Evolutionary conservation across 371 early-diverging fungal genomes (phyloP).

Genomic region (Zancudomyces culisetae): DNA sequence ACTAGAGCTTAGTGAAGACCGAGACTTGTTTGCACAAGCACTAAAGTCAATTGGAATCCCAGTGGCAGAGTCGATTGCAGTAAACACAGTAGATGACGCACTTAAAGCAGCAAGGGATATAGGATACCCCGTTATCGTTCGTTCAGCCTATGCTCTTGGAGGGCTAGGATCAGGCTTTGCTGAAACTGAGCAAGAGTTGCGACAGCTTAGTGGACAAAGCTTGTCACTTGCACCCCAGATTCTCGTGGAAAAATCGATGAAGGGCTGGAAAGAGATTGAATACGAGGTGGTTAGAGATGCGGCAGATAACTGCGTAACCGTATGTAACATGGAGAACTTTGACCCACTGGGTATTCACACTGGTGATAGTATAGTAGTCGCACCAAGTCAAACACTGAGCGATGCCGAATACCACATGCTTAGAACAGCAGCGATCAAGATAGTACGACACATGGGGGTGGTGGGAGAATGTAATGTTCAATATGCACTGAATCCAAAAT

Average conservation of each 20-base stretch:
- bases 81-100: constrained; percentile 58
- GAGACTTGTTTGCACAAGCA: constrained; percentile 81
- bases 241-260: constrained; percentile 83
- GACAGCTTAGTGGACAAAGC: constrained; percentile 51
- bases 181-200: constrained; percentile 48
- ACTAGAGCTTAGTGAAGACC: constrained; percentile 73
- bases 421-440: constrained; percentile 80
- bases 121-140: constrained; percentile 81
- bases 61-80: constrained; percentile 70
- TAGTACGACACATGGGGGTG: constrained; percentile 86
- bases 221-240: constrained; percentile 69
- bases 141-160: constrained; percentile 85
- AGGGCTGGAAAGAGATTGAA: constrained; percentile 95
- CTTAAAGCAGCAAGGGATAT: constrained; percentile 62
- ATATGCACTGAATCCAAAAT: constrained; percentile 77
- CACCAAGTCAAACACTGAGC: constrained; percentile 79
- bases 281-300: constrained; percentile 95
- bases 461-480: constrained; percentile 95
- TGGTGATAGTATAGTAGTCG: constrained; percentile 91
- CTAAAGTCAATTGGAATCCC: constrained; percentile 65
- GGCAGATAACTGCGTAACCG: constrained; percentile 87
- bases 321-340: constrained; percentile 98
- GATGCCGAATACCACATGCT: constrained; percentile 91
- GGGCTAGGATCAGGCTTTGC: constrained; percentile 93
- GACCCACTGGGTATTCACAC: constrained; percentile 91